These are phyloP conservation scores for Erysimum cheiranthoides DNA, from an alignment of 345 rosid genomes.

Conservation along the genomic window DNA sequence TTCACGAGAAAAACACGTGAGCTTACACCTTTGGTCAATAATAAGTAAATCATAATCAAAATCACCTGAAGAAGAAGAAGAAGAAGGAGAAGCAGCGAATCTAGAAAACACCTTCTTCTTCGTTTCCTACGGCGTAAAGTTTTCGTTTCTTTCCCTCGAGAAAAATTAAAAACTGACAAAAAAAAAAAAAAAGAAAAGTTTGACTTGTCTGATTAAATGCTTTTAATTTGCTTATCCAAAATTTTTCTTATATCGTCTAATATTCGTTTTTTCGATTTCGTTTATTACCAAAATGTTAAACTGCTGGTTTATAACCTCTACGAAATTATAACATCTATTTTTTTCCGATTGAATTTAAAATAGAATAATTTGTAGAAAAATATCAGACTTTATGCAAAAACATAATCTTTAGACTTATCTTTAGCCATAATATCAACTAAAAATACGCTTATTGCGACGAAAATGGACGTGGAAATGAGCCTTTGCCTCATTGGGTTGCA, in stretches of 20 bases:
- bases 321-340: too few species aligned
- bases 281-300: too few species aligned
- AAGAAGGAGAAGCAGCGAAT: conserved; percentile 12
- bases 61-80: conserved; percentile 18
- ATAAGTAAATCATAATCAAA: not conserved
- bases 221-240: not conserved
- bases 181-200: conserved; percentile 1
- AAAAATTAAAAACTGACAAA: not conserved
- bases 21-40: not conserved
- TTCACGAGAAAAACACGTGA: not conserved
- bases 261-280: conserved; percentile 2
- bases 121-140: conserved; percentile 22
- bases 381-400: too few species aligned
- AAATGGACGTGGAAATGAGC: not conserved
- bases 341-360: too few species aligned
- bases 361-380: too few species aligned
- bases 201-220: not conserved
- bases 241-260: not conserved
- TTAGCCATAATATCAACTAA: too few species aligned
- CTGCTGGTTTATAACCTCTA: too few species aligned
- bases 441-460: too few species aligned
- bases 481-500: not conserved
- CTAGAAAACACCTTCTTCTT: conserved; percentile 22
- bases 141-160: conserved; percentile 9
- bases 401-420: too few species aligned